These are phyloP conservation scores for Fusarium dlaminii DNA, from an alignment of 2,329 filamentous ascomycete species.

Conservation along the genomic window DNA sequence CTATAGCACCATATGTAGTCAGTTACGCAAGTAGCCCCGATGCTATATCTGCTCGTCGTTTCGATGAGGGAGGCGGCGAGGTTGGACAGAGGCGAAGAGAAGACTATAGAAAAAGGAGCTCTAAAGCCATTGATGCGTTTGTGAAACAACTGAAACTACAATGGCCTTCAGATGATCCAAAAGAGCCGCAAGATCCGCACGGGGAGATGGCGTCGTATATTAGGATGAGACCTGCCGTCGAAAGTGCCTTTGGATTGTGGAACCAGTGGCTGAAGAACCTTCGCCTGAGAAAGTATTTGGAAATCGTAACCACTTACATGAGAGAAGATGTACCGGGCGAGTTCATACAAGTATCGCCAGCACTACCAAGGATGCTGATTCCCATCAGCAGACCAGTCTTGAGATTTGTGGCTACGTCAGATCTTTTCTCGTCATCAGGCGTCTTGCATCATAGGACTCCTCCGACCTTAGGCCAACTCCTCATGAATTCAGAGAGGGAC, in stretches of 20 bases:
- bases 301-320: neutral
- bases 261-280: slow-evolving; percentile 22
- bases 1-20: neutral
- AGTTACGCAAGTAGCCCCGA: neutral
- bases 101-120: neutral
- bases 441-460: rapidly evolving
- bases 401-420: slow-evolving; percentile 15
- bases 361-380: neutral
- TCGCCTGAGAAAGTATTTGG: slow-evolving; percentile 12
- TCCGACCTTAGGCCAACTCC: neutral
- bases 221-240: neutral
- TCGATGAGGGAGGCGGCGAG: neutral
- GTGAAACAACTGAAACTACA: neutral
- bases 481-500: neutral
- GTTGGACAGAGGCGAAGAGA: neutral
- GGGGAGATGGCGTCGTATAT: slow-evolving; percentile 6
- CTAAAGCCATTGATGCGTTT: neutral
- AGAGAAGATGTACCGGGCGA: neutral
- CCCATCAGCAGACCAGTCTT: no score
- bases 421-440: neutral
- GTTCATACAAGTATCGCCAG: neutral
- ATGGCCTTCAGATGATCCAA: slow-evolving; percentile 14
- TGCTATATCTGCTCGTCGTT: neutral
- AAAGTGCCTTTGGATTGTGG: neutral
- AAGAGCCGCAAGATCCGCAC: neutral